These are phyloP conservation scores for Leccinum sublutescens DNA, from an alignment of 768 basidiomycete genomes.

Conservation along the genomic window DNA sequence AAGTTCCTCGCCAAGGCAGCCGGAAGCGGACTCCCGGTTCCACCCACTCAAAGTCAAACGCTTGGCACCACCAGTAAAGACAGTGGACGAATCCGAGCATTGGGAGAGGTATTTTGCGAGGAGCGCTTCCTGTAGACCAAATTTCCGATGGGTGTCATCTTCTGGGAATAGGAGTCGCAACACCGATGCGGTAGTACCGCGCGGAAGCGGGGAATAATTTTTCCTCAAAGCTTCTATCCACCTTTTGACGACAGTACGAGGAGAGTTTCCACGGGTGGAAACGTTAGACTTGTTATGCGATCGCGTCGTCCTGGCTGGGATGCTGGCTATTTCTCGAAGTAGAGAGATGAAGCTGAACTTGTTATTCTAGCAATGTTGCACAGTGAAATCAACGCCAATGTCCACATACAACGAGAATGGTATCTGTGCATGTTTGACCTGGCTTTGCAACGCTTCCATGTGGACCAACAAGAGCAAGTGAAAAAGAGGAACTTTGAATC, in stretches of 20 bases:
- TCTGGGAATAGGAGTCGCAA: constrained; percentile 86
- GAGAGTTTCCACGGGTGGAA: constrained; percentile 28
- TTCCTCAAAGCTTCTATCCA: constrained; percentile 46
- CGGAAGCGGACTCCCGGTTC: constrained; percentile 44
- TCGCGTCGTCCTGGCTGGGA: constrained; percentile 21
- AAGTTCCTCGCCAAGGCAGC: constrained; percentile 74
- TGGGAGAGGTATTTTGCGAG: constrained; percentile 53
- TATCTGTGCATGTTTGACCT: constrained; percentile 18
- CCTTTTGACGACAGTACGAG: constrained; percentile 38
- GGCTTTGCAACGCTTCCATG: constrained; percentile 15
- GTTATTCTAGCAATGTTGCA: constrained; percentile 2
- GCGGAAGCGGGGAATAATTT: constrained; percentile 48
- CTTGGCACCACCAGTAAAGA: constrained; percentile 23
- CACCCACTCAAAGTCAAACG: constrained; percentile 38
- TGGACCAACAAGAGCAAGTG: not conserved
- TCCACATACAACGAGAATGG: constrained; percentile 46
- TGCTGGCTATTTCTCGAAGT: constrained; percentile 43
- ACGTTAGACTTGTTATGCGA: not conserved
- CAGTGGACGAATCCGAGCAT: constrained; percentile 41
- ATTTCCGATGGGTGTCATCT: constrained; percentile 68
- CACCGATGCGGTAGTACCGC: constrained; percentile 54
- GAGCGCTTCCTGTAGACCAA: constrained; percentile 66
- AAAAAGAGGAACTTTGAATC: too few relatives aligned
- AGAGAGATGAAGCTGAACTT: constrained; percentile 48
- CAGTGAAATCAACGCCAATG: not conserved